Conservation (phyloP, 805 yeast genomes). For the Myxozyma kluyveri region DNA sequence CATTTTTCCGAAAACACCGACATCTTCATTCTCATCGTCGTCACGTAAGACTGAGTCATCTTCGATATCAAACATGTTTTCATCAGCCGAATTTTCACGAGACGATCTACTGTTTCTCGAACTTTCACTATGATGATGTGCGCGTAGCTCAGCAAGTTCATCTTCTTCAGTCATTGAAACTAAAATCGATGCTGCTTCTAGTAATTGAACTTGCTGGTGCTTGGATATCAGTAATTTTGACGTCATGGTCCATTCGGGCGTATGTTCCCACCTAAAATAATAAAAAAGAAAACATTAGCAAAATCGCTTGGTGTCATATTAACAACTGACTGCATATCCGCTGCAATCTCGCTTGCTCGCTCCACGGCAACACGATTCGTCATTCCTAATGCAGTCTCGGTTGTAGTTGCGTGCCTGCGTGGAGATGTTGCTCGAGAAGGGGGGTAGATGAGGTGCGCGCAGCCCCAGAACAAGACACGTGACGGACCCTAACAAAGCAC, state of each 20-base stretch:
- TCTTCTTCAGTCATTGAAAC: conserved; percentile 64
- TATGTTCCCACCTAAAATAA: conserved; percentile 93
- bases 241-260: conserved; percentile 91
- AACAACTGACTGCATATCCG: too few species aligned
- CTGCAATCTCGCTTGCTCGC: too few species aligned
- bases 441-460: too few species aligned
- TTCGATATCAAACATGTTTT: conserved; percentile 33
- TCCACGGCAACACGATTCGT: too few species aligned
- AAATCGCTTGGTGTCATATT: too few species aligned
- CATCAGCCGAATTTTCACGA: conserved; percentile 15
- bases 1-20: conserved; percentile 41
- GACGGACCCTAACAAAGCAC: too few species aligned
- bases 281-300: too few species aligned
- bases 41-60: conserved; percentile 33
- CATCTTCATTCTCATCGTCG: conserved; percentile 34
- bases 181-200: conserved; percentile 62
- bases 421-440: too few species aligned
- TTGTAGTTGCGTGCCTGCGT: too few species aligned
- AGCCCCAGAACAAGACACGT: too few species aligned
- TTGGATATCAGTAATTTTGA: conserved; percentile 76
- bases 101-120: conserved; percentile 2
- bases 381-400: too few species aligned
- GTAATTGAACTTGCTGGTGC: conserved; percentile 81
- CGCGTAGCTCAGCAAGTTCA: conserved; percentile 21
- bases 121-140: conserved; percentile 1